A percentile compares a stretch with the other conserved stretches of the same genome.
Conservation (phyloP, 129 eudicot genomes). For the Flaveria linearis region DNA sequence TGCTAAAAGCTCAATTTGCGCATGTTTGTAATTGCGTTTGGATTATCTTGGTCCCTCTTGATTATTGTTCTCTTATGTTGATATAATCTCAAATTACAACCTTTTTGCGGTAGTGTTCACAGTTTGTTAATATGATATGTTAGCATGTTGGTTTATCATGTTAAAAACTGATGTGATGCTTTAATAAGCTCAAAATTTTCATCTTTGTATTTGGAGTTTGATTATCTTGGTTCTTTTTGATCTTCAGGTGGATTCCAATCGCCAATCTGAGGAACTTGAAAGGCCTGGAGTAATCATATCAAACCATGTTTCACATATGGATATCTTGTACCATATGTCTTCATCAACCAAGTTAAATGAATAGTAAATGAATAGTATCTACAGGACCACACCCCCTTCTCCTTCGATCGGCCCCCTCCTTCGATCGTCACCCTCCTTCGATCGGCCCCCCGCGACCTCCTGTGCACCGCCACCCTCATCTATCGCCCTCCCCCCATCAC, state of each 20-base stretch:
- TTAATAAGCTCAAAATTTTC: background rate
- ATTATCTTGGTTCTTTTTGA: conserved; percentile 24
- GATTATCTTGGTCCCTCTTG: no score
- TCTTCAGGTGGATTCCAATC: conserved; percentile 45
- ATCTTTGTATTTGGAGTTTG: background rate
- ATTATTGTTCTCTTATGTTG: background rate
- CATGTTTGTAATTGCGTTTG: background rate
- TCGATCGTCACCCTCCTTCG: no score
- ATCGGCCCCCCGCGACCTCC: no score
- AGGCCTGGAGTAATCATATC: conserved; percentile 87
- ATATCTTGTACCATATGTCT: conserved; percentile 85
- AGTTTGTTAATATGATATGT: background rate
- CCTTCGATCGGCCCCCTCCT: no score
- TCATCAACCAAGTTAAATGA: no score
- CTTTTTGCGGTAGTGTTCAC: background rate
- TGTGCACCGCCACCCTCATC: no score
- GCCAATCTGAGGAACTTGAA: conserved; percentile 53
- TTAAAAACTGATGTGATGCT: background rate
- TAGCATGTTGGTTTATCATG: background rate
- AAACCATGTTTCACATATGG: conserved; percentile 89
- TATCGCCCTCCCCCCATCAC: no score
- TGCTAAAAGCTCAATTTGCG: background rate
- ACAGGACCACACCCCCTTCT: no score
- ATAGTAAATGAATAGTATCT: no score
- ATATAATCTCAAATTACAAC: background rate